Evolutionary conservation across 2,329 filamentous ascomycete genomes (phyloP), one percentile per base, ranked within the genome.

Genomic region (Fusarium xyrophilum): DNA sequence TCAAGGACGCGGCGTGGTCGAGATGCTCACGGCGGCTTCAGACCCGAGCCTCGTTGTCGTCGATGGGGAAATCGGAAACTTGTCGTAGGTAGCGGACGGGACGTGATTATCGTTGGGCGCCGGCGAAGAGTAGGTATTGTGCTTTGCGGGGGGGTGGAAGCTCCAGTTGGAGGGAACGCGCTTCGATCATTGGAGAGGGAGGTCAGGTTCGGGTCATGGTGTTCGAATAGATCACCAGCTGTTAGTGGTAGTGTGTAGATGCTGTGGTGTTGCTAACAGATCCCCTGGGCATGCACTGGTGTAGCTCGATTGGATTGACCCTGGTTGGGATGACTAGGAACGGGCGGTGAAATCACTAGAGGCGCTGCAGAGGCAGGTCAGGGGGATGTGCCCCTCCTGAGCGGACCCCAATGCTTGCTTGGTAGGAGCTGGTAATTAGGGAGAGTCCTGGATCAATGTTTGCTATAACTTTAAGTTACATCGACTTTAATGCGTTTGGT

Each of bases 91-190:
- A 51, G 42, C 38, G 60, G 28, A 36, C 23, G 56, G 30, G 46
- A 48, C 30, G 47, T 66, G 35, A 65, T 68, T 35, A 58, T 69
- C 48, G 72, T 74, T 74, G 70, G 72, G 72, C 72, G 72, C 65
- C 47, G 63, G 67, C 60, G 63, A 65, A 35, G 61, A 65, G 46
- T 61, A 71, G 65, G 70, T 73, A 69, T 71, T 72, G 69, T 74
- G 70, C 64, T 71, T 73, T 73, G 72, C 69, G 72, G 70, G 72
- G 54, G 72, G 70, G n/a, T 36, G 30, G 67, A 60, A 69, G 68
- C 69, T 69, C 61, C 54, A 65, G 62, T 68, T 73, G 55, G 62
- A 63, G 53, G 58, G 52, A 64, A 63, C 63, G 64, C 67, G 68
- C 59, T 35, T 65, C 54, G 68, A 69, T 72, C 69, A 69, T 70